Evolutionary conservation across 345 rosid species (phyloP).

Genomic region (Camelina laxa): DNA sequence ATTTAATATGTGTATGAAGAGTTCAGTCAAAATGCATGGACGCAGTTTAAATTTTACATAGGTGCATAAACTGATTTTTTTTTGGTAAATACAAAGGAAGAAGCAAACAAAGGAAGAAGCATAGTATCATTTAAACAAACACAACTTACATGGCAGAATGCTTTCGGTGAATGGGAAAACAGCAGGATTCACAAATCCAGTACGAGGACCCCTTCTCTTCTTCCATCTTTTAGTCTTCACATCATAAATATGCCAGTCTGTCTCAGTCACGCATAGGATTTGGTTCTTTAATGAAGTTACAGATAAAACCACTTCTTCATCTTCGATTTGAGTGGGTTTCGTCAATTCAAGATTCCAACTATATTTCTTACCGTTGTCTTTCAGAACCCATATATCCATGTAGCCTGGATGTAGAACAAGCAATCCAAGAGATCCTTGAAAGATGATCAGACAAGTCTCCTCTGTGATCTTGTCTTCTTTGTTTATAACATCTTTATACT

Average conservation of each 20-base stretch:
- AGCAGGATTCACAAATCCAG: not conserved
- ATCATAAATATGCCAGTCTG: constrained; percentile 31
- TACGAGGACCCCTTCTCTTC: not conserved
- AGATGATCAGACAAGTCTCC: not conserved
- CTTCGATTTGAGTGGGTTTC: not conserved
- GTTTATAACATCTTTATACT: not conserved
- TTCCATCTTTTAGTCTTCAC: constrained; percentile 22
- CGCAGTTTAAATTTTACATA: too few relatives aligned
- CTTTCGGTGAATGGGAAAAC: constrained; percentile 39
- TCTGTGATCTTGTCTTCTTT: not conserved
- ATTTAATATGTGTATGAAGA: too few relatives aligned
- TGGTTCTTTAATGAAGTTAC: constrained; percentile 19
- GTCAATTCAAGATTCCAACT: constrained; percentile 35
- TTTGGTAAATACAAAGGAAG: too few relatives aligned
- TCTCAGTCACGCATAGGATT: constrained; percentile 36
- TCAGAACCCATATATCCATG: constrained; percentile 40
- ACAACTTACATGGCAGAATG: constrained; percentile 45
- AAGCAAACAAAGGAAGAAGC: not conserved
- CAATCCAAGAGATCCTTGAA: constrained; percentile 35
- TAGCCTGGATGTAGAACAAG: constrained; percentile 12
- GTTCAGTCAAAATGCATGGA: too few relatives aligned
- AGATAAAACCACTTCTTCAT: constrained; percentile 14
- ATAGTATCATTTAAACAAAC: not conserved
- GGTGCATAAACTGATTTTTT: too few relatives aligned
- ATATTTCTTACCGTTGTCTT: constrained; percentile 3